phyloP scores from a whole-genome alignment of 306 rosid species.

The Pterocarpus macrocarpus region DNA sequence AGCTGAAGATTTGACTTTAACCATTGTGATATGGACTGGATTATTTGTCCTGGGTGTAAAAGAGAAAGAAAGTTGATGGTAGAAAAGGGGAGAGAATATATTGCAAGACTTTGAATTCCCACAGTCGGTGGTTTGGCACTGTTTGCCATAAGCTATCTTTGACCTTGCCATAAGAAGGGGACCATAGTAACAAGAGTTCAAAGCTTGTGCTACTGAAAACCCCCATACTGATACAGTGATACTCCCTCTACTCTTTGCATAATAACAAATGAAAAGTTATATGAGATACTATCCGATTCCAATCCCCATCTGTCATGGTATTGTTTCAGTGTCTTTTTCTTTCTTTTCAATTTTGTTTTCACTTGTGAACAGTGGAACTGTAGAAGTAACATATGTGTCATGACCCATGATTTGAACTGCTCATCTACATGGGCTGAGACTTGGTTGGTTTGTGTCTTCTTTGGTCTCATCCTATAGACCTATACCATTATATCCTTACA shows the following conservation, averaged over 20 bases:
- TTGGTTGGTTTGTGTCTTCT: slow-evolving; percentile 36
- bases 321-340: slow-evolving; percentile 45
- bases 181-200: slow-evolving; percentile 50
- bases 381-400: slow-evolving; percentile 32
- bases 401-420: slow-evolving; percentile 41
- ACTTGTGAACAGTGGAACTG: not conserved
- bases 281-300: slow-evolving; percentile 6
- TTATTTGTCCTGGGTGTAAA: slow-evolving; percentile 37
- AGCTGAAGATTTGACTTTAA: slow-evolving; percentile 43
- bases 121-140: slow-evolving; percentile 48
- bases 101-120: slow-evolving; percentile 36
- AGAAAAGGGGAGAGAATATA: slow-evolving; percentile 36
- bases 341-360: slow-evolving; percentile 28
- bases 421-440: slow-evolving; percentile 22
- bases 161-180: slow-evolving; percentile 58
- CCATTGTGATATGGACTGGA: not conserved
- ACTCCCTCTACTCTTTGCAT: slow-evolving; percentile 25
- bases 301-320: slow-evolving; percentile 19
- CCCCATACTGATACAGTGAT: slow-evolving; percentile 42
- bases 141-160: slow-evolving; percentile 45
- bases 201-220: slow-evolving; percentile 19
- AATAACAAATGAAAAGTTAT: not conserved
- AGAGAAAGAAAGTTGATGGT: slow-evolving; percentile 41
- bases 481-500: not conserved
- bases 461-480: not conserved